phyloP scores from a whole-genome alignment of 257 asterid genomes.

The Thymus mandschuricus region DNA sequence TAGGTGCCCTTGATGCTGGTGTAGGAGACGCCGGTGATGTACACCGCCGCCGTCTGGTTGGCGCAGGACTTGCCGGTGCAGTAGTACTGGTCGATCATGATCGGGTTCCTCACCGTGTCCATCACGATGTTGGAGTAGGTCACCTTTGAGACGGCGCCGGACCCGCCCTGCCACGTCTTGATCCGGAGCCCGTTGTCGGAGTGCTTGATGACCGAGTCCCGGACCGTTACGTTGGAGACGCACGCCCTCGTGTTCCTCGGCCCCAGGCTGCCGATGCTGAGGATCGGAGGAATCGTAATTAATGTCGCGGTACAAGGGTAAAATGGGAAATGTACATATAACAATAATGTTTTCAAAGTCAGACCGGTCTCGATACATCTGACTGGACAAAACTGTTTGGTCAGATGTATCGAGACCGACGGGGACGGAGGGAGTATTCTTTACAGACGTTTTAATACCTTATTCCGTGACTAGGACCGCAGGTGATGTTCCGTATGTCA shows the following conservation, averaged over 20 bases:
- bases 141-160: constrained; percentile 64
- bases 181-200: constrained; percentile 90
- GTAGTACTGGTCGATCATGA: constrained; percentile 86
- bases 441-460: constrained; percentile 45
- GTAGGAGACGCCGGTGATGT: constrained; percentile 55
- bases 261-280: constrained; percentile 93
- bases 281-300: too few relatives aligned
- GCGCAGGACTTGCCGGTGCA: constrained; percentile 58
- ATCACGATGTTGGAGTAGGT: constrained; percentile 63
- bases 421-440: too few relatives aligned
- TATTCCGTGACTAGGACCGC: constrained; percentile 97
- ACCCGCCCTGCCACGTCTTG: constrained; percentile 99
- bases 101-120: constrained; percentile 89
- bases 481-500: constrained; percentile 80
- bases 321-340: too few relatives aligned
- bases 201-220: constrained; percentile 67
- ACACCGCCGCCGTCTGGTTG: constrained; percentile 80
- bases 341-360: too few relatives aligned
- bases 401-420: too few relatives aligned
- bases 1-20: constrained; percentile 74
- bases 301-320: too few relatives aligned
- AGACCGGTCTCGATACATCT: too few relatives aligned
- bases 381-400: too few relatives aligned
- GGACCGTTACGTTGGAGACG: constrained; percentile 74
- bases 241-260: constrained; percentile 72